Evolutionary conservation across 148 eudicot species (phyloP), one percentile per base, ranked within the genome.

Genomic region (Dianthus caryophyllus): DNA sequence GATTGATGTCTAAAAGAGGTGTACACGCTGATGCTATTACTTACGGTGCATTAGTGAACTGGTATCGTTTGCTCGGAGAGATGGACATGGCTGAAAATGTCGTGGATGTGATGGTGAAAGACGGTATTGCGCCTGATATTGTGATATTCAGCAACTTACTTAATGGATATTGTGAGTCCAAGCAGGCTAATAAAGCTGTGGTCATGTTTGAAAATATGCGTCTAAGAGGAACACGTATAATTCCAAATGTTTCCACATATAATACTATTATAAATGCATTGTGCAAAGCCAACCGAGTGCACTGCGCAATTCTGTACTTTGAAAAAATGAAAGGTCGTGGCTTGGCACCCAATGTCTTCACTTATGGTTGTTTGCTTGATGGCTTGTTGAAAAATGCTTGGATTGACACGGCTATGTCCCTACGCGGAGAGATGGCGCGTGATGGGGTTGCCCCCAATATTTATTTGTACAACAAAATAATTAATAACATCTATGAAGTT

Each of bases 241-340:
- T n/a, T n/a, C n/a, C n/a, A n/a, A n/a, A 61, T 51, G 61, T 53
- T 25, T 2, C 17, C 46, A 62, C 74, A 0, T 71, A 51, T 13
- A 71, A 0, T 43, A 61, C 66, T 38, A 1, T 71, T 33, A 71
- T 62, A 1, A 16, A 61, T 51, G 74, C 43, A 1, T 25, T 71
- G 20, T 63, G 33, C 55, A 71, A 61, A 38, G 38, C 24, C 9
- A 24, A 41, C 0, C 22, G 24, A 4, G 54, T 47, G 15, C 5
- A 10, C 10, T 2, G 9, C 12, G 61, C 74, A 6, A 0, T 12
- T 0, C 57, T 18, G 15, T 10, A 48, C 15, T 25, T 71, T 25
- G 15, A 50, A 39, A 29, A 14, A 2, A 51, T 63, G 74, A 2
- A 51, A 71, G 25, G 9, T 21, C 36, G 39, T 21, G 67, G 73